A percentile compares a stretch with the other conserved stretches of the same genome.
These are phyloP conservation scores for Rhynchosporium secalis DNA, from an alignment of 2,329 filamentous ascomycete species.

Conservation along the genomic window DNA sequence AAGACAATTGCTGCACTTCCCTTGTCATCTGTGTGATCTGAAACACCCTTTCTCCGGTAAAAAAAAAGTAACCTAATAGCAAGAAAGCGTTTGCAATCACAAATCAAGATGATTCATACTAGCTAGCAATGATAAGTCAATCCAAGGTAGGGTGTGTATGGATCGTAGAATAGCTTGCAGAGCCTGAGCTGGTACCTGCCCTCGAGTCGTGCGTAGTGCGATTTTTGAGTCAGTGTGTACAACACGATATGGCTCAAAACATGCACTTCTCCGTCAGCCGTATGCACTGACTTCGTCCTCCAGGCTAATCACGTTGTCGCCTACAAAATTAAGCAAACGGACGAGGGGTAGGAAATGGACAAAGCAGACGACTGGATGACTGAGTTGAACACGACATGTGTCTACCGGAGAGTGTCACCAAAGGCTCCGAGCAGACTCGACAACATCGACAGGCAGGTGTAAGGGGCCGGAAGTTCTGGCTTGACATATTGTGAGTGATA, in stretches of 20 bases:
- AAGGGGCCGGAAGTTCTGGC: slow-evolving; percentile 7
- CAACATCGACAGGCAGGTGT: slow-evolving; percentile 22
- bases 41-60: neutral
- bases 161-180: neutral
- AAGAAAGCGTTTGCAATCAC: neutral
- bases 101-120: neutral
- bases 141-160: neutral
- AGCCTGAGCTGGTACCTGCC: neutral
- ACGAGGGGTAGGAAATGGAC: slow-evolving; percentile 23
- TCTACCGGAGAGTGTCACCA: slow-evolving; percentile 17
- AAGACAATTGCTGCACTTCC: slow-evolving; percentile 16
- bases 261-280: slow-evolving; percentile 32
- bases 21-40: slow-evolving; percentile 3
- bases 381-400: slow-evolving; percentile 26
- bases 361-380: slow-evolving; percentile 27
- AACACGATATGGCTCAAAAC: slow-evolving; percentile 27
- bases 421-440: slow-evolving; percentile 33
- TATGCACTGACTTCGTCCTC: slow-evolving; percentile 31
- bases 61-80: neutral
- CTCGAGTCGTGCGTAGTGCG: slow-evolving; percentile 34
- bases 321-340: slow-evolving; percentile 36
- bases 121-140: neutral
- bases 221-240: slow-evolving; percentile 27
- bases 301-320: slow-evolving; percentile 38
- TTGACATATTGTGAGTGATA: slow-evolving; percentile 14